These are phyloP conservation scores for Boletales sp. DNA, from an alignment of 768 basidiomycete species.

Conservation along the genomic window DNA sequence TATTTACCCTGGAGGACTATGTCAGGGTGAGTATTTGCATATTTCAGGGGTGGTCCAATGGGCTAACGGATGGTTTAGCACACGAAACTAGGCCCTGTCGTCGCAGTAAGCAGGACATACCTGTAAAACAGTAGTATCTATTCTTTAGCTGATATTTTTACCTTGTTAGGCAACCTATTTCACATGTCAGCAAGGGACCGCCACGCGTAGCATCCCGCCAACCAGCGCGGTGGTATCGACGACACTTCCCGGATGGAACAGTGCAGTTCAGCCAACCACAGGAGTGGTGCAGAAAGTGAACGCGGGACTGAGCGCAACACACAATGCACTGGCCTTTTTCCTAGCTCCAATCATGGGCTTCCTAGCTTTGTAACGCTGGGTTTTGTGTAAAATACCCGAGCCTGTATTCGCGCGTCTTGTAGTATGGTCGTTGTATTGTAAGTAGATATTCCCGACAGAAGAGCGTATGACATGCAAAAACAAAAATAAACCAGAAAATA, in stretches of 20 bases:
- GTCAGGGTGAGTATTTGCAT: constrained; percentile 38
- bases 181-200: constrained; percentile 65
- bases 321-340: constrained; percentile 19
- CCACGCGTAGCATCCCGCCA: constrained; percentile 46
- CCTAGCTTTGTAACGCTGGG: constrained; percentile 17
- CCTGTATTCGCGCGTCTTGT: neutral
- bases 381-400: neutral
- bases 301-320: constrained; percentile 16
- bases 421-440: neutral
- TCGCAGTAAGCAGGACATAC: constrained; percentile 47
- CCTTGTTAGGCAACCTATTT: constrained; percentile 60
- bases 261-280: constrained; percentile 9
- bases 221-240: constrained; percentile 68
- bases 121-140: neutral
- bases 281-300: constrained; percentile 19
- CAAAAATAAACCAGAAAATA: constrained; percentile 13
- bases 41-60: neutral
- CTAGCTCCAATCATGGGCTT: constrained; percentile 28
- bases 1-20: constrained; percentile 58
- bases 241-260: constrained; percentile 42
- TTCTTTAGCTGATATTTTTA: constrained; percentile 4
- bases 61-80: constrained; percentile 30
- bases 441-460: constrained; percentile 13
- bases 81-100: constrained; percentile 53
- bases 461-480: constrained; percentile 8